Conservation (phyloP, 2,329 filamentous ascomycete species). For the Neoarthrinium moseri region DNA sequence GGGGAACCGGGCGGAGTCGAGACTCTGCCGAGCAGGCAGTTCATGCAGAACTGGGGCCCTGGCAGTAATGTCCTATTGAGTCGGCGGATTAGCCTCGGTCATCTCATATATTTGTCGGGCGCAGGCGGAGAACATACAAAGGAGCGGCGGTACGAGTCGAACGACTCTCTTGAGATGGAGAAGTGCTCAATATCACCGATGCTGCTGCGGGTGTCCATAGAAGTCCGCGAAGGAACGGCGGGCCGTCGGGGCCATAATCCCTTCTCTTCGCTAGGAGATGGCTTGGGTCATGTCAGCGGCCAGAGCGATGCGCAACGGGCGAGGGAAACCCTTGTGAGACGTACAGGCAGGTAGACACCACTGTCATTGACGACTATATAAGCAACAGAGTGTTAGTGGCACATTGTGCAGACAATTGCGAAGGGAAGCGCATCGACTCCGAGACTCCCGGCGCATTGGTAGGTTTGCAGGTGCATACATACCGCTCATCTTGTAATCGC, state of each 20-base stretch:
- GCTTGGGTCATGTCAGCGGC: constrained; percentile 43
- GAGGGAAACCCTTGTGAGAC: constrained; percentile 23
- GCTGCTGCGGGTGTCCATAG: constrained; percentile 54
- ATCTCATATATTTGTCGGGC: not conserved
- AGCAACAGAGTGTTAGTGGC: constrained; percentile 14
- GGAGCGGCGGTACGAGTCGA: constrained; percentile 92
- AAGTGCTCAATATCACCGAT: constrained; percentile 87
- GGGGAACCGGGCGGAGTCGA: constrained; percentile 71
- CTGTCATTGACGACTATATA: constrained; percentile 86
- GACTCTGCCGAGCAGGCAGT: constrained; percentile 64
- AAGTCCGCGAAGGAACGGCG: constrained; percentile 47
- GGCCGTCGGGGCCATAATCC: constrained; percentile 68
- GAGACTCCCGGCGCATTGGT: not conserved
- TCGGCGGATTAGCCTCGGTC: constrained; percentile 3
- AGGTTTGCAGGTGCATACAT: constrained; percentile 32
- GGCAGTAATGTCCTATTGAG: constrained; percentile 81
- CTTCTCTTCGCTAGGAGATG: constrained; percentile 86
- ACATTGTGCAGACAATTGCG: constrained; percentile 11
- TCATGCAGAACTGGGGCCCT: constrained; percentile 69
- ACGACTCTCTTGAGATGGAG: constrained; percentile 92
- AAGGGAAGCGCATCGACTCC: not conserved
- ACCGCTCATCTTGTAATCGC: constrained; percentile 82
- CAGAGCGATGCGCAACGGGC: not conserved
- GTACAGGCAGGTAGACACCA: constrained; percentile 89
- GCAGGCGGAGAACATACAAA: constrained; percentile 64